Evolutionary conservation across 140 eudicot species (phyloP).

Genomic region (Anethum foeniculum): DNA sequence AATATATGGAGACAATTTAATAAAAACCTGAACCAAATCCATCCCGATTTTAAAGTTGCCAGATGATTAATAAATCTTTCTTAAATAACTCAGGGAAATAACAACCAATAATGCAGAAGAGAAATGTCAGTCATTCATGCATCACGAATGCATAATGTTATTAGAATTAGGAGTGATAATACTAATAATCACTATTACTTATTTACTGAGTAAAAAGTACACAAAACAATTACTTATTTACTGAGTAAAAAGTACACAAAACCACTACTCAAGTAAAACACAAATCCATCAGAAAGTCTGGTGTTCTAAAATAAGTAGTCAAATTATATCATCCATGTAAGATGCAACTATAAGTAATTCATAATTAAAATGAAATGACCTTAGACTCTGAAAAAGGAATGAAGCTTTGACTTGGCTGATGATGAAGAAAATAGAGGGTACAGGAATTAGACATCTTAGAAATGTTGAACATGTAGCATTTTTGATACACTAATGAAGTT

Average conservation of each 20-base stretch:
- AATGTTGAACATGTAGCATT: not conserved
- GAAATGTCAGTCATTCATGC: not conserved
- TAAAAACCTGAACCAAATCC: slow-evolving; percentile 3
- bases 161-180: not conserved
- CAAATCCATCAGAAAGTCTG: not conserved
- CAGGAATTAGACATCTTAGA: not conserved
- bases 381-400: not conserved
- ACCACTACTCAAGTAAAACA: not conserved
- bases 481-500: not conserved
- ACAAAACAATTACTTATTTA: not conserved
- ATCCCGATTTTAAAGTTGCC: not conserved
- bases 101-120: not conserved
- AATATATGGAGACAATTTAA: slow-evolving; percentile 4
- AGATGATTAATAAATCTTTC: not conserved
- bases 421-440: not conserved
- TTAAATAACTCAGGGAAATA: too few species aligned
- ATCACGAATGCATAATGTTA: not conserved
- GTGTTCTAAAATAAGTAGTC: not conserved
- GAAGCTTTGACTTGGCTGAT: not conserved
- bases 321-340: not conserved
- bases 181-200: slow-evolving; percentile 1
- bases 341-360: not conserved
- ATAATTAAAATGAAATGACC: not conserved
- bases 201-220: not conserved
- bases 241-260: slow-evolving; percentile 1